Conservation (phyloP, 202 grass and related monocot species). For the Tripidium arundinaceum region DNA sequence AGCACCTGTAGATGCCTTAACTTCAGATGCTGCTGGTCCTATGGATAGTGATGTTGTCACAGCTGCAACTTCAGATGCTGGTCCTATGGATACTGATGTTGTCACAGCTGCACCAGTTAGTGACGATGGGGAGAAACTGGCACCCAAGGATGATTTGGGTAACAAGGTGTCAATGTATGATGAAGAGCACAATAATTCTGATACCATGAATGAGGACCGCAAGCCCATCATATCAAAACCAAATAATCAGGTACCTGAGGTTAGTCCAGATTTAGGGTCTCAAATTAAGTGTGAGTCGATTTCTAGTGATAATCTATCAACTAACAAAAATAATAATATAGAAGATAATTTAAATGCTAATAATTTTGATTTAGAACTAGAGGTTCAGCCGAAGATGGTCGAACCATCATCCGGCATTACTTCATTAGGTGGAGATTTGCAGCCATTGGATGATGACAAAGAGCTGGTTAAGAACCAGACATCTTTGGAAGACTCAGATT, state of each 20-base stretch:
- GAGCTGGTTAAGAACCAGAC: constrained; percentile 63
- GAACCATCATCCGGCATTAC: constrained; percentile 55
- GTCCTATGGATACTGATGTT: constrained; percentile 4
- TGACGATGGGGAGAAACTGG: constrained; percentile 19
- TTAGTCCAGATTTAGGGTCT: constrained; percentile 84
- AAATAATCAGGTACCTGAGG: constrained; percentile 92
- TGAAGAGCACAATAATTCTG: constrained; percentile 35
- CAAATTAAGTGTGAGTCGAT: constrained; percentile 92
- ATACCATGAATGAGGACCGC: constrained; percentile 43
- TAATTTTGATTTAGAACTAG: constrained; percentile 99
- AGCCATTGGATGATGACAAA: constrained; percentile 74
- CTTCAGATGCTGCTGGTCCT: constrained; percentile 36
- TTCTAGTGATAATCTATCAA: constrained; percentile 85
- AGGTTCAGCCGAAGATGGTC: constrained; percentile 78
- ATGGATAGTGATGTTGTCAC: neutral
- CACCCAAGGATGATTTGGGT: constrained; percentile 19
- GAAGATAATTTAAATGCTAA: constrained; percentile 99
- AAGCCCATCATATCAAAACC: constrained; percentile 33
- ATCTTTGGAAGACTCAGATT: constrained; percentile 69
- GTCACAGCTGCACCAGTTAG: constrained; percentile 19
- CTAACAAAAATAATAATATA: constrained; percentile 88
- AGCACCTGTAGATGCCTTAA: constrained; percentile 3
- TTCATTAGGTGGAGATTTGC: constrained; percentile 56
- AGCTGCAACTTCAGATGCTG: too few species aligned
- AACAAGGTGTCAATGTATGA: constrained; percentile 18